These are phyloP conservation scores for Logfia minima DNA, from an alignment of 129 eudicot species.

Conservation along the genomic window DNA sequence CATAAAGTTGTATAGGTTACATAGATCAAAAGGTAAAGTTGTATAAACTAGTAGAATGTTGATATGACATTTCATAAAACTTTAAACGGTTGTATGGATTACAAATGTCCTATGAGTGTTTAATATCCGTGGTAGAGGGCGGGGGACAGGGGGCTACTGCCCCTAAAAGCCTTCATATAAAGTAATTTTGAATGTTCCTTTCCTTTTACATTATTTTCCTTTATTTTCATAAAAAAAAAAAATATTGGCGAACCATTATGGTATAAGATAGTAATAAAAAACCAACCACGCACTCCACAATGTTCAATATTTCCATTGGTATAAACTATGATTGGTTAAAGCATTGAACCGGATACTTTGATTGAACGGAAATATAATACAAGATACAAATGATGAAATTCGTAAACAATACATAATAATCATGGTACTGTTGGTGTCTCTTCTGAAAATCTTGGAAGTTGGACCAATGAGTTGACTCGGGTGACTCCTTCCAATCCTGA, in stretches of 20 bases:
- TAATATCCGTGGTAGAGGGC: neutral
- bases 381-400: constrained; percentile 2
- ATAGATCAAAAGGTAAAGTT: too few relatives aligned
- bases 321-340: neutral
- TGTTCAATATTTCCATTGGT: neutral
- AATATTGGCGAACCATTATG: neutral
- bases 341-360: neutral
- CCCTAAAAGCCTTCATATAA: neutral
- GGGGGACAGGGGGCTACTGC: neutral
- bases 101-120: neutral
- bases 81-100: too few relatives aligned
- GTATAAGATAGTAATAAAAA: neutral
- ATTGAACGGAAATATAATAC: constrained; percentile 22
- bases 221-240: neutral
- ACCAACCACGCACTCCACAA: neutral
- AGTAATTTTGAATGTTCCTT: neutral
- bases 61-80: too few relatives aligned
- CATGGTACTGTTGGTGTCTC: constrained; percentile 47
- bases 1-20: too few relatives aligned
- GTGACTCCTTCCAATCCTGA: constrained; percentile 97
- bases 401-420: constrained; percentile 17
- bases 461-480: constrained; percentile 88
- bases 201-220: too few relatives aligned
- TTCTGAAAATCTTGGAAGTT: constrained; percentile 94
- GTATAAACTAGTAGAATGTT: too few relatives aligned